Percentiles rank a stretch among this genome's conserved stretches.
Evolutionary conservation across 169 alveolate genomes (phyloP).

Genomic region (Perkinsus olseni): DNA sequence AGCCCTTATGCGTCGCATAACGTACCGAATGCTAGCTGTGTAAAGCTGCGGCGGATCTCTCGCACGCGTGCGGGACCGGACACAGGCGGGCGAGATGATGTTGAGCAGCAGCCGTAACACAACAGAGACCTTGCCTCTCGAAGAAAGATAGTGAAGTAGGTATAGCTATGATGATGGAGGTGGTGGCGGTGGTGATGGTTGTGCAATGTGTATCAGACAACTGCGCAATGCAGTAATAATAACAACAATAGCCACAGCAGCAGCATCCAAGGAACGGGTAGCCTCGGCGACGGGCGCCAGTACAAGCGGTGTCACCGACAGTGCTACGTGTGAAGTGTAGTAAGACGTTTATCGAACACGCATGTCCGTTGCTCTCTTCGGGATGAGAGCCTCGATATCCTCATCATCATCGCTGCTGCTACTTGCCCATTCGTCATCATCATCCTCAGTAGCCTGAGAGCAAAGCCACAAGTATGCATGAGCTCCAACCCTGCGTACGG

Average conservation of each 20-base stretch:
- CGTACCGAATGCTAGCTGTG: too few relatives aligned
- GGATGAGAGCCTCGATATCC: background rate
- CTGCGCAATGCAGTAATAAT: background rate
- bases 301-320: background rate
- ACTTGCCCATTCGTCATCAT: background rate
- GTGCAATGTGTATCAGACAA: background rate
- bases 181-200: background rate
- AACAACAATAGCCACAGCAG: background rate
- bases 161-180: background rate
- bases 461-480: background rate
- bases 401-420: conserved; percentile 1
- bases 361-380: background rate
- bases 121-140: background rate
- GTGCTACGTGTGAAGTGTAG: background rate
- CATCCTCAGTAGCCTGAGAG: background rate
- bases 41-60: too few relatives aligned
- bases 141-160: background rate
- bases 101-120: background rate
- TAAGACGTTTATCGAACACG: conserved; percentile 1
- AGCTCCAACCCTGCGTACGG: too few relatives aligned
- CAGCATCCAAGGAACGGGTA: background rate
- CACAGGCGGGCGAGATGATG: too few relatives aligned
- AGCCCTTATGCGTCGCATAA: too few relatives aligned
- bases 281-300: background rate
- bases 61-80: too few relatives aligned